Base-by-base conservation (phyloP, 768 basidiomycete species). In the Auricularia auricula-judae region DNA sequence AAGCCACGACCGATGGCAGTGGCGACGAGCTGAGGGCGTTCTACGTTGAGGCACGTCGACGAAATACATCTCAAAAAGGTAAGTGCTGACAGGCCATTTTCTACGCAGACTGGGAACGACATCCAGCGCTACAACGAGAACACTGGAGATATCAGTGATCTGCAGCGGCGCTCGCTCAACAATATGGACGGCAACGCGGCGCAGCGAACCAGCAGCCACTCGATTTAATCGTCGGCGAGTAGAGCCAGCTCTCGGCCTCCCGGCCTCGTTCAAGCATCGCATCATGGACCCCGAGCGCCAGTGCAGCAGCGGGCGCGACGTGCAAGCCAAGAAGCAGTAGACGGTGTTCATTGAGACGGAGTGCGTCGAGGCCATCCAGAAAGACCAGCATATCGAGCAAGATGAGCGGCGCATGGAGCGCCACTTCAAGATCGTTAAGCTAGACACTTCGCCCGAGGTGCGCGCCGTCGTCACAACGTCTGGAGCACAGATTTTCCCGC, bases 401-500 rank as follows among this genome's bases (percentile, higher is more conserved):
- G 63, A 65, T 63, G 71, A 69, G 65, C 66, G 67, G 64, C 59
- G 68, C 23, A 68, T 71, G 54, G 70, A 68, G 61, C 62, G 70
- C 23, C 70, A 78, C 71, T 71, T 74, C 56, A 70, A 72, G 44
- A 76, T 75, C 63, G 66, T 67, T 58, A 56, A 39, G 53, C 29
- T 21, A 1, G 84, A 92, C 69, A 93, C 93, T 21, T 86, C 91
- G 36, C 82, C 83, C 11, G 87, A 92, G 65, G 92, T 96, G 36
- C 77, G 82, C 65, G 86, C 89, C 16, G 84, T 86, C 43, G 85
- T 88, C 2, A 80, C 62, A 84, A 87, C 67, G 84, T 82, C 81
- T 62, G 87, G 83, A 33, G 82, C 82, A 42, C 61, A 91, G 71
- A 85, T 94, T 58, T 96, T 96, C 76, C 82, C 86, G 14, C 84